Base-by-base conservation (phyloP, 1,284 basidiomycete genomes). In the Ceratobasidium sp. region DNA sequence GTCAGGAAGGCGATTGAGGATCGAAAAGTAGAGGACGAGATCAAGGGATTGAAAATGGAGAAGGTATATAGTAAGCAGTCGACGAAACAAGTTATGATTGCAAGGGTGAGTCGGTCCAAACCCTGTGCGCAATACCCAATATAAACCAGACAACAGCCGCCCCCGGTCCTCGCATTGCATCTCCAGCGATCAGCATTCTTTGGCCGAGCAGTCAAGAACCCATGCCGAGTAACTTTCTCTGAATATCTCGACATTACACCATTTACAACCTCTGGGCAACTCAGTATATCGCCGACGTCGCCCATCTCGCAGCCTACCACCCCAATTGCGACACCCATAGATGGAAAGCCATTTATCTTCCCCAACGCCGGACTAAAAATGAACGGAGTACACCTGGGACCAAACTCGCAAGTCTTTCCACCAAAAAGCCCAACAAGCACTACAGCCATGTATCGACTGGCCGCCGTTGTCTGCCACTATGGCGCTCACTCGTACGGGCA, bases 401-500 rank as follows among this genome's bases (percentile, higher is more conserved):
- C 64, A 34, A 58, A 27, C 31, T 49, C 49, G 15, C 67, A 31
- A 74, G 20, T 74, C 82, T 7, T 81, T 81, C 43, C 82, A 83
- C 60, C 80, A 27, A 58, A 38, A 35, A 56, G 20, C 15, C 68
- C 27, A 54, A 58, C 81, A 15, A 82, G 80, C 1, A 86, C 85
- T 7, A 87, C 86, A 4, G 76, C 80, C 15, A 81, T 94, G 38
- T 97, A 96, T 77, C 86, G 92, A 40, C 85, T 97, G 31, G 79
- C 87, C 1, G 87, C 91, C 10, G 86, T 92, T 31, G 93, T 97
- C 8, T 92, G 93, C 74, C 94, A 97, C 79, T 94, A 89, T 76
- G 94, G 94, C 20, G 86, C 88, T 70, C 93, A 96, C 75, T 89
- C 87, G 5, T 95, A 91, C 75, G 94, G 95, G 1, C 95, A 97